Base-by-base conservation (phyloP, 768 basidiomycete genomes). In the Heimioporus sp. region DNA sequence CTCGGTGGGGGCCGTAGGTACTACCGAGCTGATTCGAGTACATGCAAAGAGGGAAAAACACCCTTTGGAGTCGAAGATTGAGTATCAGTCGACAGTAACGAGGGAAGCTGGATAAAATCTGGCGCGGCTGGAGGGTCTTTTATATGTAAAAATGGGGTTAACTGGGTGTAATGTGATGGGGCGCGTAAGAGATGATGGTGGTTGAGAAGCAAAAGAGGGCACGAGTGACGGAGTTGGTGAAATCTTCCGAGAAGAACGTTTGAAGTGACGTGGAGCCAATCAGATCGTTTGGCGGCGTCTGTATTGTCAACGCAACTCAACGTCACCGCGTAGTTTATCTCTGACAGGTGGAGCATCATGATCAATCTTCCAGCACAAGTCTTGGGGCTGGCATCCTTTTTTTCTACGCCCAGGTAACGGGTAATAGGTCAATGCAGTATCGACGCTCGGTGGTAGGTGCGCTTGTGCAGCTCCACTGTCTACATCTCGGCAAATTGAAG, bases 21-120 rank as follows among this genome's bases (percentile, higher is more conserved):
- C 87, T 89, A 73, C 87, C 85, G 61, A 94, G 87, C 72, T 87
- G 86, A 89, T 95, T 94, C 59, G 89, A 91, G 90, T 86, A 96
- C 92, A 94, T 94, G 82, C 87, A 91, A 77, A 62, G 67, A 65
- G 65, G 73, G 75, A 70, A 76, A 68, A 53, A 55, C 46, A 60
- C 68, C 57, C 64, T 53, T 53, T 48, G 59, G 48, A 52, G 51
- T 54, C 37, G 54, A 54, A 36, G 56, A 48, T 13, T 13, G 53
- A 7, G 36, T 32, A 40, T 19, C 36, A 19, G 43, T 42, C 44
- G 21, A 56, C 20, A 24, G 46, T 32, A 21, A 10, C 16, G 12
- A 6, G 15, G 17, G 20, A 5, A 40, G 21, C 45, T 56, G 43
- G 40, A 20, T 32, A 46, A 5, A 19, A 17, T 6, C 6, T n/a